Conservation (phyloP, 75 land plant genomes). For the Pinus albicaulis region DNA sequence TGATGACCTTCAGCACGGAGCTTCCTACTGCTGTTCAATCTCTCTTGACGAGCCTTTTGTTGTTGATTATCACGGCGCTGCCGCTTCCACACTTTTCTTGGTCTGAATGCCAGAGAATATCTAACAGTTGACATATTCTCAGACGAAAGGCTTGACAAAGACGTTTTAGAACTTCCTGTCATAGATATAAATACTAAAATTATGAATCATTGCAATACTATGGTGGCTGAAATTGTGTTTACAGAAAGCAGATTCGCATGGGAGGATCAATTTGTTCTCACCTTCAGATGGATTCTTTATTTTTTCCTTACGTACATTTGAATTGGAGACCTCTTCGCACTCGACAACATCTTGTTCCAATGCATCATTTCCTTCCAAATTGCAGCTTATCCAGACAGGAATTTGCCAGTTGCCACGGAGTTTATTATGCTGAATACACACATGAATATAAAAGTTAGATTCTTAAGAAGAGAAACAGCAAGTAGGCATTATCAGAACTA, state of each 20-base stretch:
- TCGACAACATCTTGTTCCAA: constrained; percentile 5
- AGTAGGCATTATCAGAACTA: neutral
- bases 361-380: constrained; percentile 72
- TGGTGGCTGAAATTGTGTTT: neutral
- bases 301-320: neutral
- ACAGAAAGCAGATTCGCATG: neutral
- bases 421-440: constrained; percentile 66
- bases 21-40: constrained; percentile 66
- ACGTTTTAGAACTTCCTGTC: neutral
- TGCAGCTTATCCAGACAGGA: constrained; percentile 84
- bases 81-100: constrained; percentile 53
- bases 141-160: neutral
- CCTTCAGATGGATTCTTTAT: neutral
- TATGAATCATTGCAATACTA: neutral
- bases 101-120: constrained; percentile 22
- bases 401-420: constrained; percentile 48
- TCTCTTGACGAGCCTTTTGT: constrained; percentile 66
- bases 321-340: constrained; percentile 8
- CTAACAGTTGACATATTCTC: constrained; percentile 16
- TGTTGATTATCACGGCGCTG: constrained; percentile 47
- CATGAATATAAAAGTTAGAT: neutral
- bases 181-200: neutral
- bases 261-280: neutral
- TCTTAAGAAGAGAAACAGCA: neutral
- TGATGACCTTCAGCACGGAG: constrained; percentile 27